These are phyloP conservation scores for Candida vartiovaarae DNA, from an alignment of 805 yeast species.

Conservation along the genomic window DNA sequence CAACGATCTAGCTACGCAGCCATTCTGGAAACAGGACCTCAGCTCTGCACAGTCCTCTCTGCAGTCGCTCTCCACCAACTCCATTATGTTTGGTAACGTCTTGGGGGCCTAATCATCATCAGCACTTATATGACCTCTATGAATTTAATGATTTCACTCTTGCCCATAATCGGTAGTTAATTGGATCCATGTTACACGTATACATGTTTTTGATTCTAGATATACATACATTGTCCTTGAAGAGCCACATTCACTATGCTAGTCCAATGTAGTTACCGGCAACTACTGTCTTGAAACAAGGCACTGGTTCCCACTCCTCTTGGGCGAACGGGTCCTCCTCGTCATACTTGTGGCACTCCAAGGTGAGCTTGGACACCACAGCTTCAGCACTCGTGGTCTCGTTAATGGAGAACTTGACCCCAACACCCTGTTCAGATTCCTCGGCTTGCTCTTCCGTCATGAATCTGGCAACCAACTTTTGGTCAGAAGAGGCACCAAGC, in stretches of 20 bases:
- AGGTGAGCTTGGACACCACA: constrained; percentile 35
- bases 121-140: neutral
- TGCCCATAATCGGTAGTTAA: too few relatives aligned
- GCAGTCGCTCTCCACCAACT: constrained; percentile 17
- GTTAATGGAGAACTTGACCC: constrained; percentile 51
- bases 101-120: neutral
- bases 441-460: constrained; percentile 62
- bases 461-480: constrained; percentile 79
- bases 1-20: constrained; percentile 3
- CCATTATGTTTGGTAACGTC: constrained; percentile 22
- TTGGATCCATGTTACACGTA: too few relatives aligned
- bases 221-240: too few relatives aligned
- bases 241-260: constrained; percentile 7
- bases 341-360: constrained; percentile 30
- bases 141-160: neutral
- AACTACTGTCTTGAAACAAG: constrained; percentile 27
- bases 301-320: constrained; percentile 28
- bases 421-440: constrained; percentile 74
- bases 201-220: too few relatives aligned
- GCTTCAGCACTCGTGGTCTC: constrained; percentile 34
- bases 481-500: constrained; percentile 37
- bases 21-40: constrained; percentile 21
- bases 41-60: constrained; percentile 23
- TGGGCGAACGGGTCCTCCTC: constrained; percentile 33
- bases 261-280: constrained; percentile 32